Evolutionary conservation across 306 rosid species (phyloP).

Genomic region (Trichosanthes cucumerina): DNA sequence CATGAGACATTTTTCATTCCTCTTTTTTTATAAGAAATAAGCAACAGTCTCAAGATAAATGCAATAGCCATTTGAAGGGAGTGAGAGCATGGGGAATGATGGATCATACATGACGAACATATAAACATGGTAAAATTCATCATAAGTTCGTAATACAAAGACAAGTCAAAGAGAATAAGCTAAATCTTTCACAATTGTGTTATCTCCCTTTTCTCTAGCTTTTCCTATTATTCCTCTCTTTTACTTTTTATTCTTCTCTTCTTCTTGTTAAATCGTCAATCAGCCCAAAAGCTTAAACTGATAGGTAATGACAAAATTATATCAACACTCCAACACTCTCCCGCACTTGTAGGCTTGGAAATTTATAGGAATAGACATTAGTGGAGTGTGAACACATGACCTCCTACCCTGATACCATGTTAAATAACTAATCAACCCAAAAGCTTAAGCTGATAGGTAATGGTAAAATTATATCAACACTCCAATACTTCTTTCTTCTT

Average conservation of each 20-base stretch:
- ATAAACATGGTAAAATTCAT: not conserved
- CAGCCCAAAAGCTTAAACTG: no score
- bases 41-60: not conserved
- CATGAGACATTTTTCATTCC: not conserved
- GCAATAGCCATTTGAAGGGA: not conserved
- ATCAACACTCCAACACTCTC: no score
- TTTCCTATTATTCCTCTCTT: not conserved
- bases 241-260: not conserved
- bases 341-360: no score
- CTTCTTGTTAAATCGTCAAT: no score
- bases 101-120: not conserved
- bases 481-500: not conserved
- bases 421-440: no score
- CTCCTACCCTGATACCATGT: no score
- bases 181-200: not conserved
- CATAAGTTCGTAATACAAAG: not conserved
- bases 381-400: no score
- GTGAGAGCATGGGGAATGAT: not conserved
- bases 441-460: no score
- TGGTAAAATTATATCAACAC: no score
- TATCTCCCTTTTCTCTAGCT: not conserved
- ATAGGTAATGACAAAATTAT: no score
- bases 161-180: not conserved
- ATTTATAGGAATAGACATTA: no score
- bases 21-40: not conserved